These are phyloP conservation scores for Spironucleus salmonicida DNA, from an alignment of 208 protist species.

Conservation along the genomic window DNA sequence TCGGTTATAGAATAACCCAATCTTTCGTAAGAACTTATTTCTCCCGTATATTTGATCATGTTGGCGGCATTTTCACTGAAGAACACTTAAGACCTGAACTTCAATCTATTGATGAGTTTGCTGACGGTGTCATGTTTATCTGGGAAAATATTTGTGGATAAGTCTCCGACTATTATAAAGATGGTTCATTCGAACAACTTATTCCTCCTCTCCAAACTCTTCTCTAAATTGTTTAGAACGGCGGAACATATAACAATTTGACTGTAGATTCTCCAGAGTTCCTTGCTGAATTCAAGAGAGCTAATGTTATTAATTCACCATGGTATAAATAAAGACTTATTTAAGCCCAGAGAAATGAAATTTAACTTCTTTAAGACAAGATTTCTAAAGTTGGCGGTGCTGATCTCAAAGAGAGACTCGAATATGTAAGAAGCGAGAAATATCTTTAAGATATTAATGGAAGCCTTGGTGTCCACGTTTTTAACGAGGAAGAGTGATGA, in stretches of 20 bases:
- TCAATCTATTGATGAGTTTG: constrained; percentile 35
- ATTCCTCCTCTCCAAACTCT: constrained; percentile 44
- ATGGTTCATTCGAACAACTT: constrained; percentile 40
- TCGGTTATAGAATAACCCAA: constrained; percentile 47
- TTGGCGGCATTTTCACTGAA: constrained; percentile 41
- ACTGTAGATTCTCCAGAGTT: constrained; percentile 35
- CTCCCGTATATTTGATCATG: constrained; percentile 39
- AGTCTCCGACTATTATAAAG: constrained; percentile 35
- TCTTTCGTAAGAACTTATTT: constrained; percentile 45
- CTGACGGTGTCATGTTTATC: constrained; percentile 40
- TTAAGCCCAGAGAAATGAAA: not conserved
- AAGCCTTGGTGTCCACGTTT: constrained; percentile 23
- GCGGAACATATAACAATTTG: constrained; percentile 39
- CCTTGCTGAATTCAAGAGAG: constrained; percentile 33
- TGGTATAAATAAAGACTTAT: constrained; percentile 35
- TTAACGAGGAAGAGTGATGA: not conserved
- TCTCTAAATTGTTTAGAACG: constrained; percentile 44
- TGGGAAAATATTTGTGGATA: constrained; percentile 14
- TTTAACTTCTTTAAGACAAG: not conserved
- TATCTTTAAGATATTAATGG: constrained; percentile 11
- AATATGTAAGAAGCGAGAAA: not conserved
- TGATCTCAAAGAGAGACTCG: not conserved
- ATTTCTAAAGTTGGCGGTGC: not conserved
- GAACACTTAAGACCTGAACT: constrained; percentile 42
- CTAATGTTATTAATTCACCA: constrained; percentile 35